phyloP scores from a whole-genome alignment of 345 rosid species.

The Brassica incana region DNA sequence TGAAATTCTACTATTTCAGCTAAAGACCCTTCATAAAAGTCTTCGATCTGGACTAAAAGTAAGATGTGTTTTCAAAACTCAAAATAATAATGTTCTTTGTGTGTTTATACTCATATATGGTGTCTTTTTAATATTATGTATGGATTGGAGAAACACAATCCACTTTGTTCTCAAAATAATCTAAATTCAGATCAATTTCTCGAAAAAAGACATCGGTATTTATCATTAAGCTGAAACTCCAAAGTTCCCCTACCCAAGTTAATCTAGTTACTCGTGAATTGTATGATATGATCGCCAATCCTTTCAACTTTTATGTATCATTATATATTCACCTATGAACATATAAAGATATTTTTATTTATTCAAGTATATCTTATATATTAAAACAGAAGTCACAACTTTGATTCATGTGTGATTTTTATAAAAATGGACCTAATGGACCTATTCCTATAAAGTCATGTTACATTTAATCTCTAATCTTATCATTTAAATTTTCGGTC shows the following conservation, averaged over 20 bases:
- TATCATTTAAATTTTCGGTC: too few relatives aligned
- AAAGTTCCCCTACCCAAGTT: neutral
- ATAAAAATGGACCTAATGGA: too few relatives aligned
- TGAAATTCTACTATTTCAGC: constrained; percentile 20
- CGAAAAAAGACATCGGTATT: neutral
- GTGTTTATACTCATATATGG: neutral
- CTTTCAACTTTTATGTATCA: neutral
- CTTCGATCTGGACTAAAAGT: constrained; percentile 19
- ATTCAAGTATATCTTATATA: neutral
- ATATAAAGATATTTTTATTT: neutral
- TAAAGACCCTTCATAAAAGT: constrained; percentile 10
- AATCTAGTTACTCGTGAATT: neutral
- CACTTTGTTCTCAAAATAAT: neutral
- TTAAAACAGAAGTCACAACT: too few relatives aligned
- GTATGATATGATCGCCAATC: neutral
- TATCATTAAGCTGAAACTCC: neutral
- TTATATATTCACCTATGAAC: neutral
- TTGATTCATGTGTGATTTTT: too few relatives aligned
- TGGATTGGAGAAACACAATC: neutral
- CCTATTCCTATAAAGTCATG: too few relatives aligned
- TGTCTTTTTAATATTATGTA: neutral
- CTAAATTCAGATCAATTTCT: neutral
- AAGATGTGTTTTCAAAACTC: neutral
- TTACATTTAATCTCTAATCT: too few relatives aligned
- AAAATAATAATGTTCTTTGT: neutral